These are phyloP conservation scores for Pestalotiopsis sp. DNA, from an alignment of 2,329 filamentous ascomycete species.

Conservation along the genomic window DNA sequence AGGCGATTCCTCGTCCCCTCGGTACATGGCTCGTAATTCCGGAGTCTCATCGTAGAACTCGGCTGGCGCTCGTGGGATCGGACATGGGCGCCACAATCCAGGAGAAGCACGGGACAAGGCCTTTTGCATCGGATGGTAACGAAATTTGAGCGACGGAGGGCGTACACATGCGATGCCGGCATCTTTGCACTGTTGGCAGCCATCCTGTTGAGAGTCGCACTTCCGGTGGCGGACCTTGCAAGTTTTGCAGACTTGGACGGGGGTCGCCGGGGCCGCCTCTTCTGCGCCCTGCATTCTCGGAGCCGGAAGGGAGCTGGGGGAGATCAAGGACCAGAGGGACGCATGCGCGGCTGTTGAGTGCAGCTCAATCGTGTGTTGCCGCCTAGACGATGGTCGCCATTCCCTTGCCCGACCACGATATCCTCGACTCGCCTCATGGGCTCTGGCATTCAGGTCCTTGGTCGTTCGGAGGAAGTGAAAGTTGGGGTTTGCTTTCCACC, in stretches of 20 bases:
- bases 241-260: neutral
- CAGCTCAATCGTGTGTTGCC: neutral
- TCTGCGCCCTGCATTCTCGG: neutral
- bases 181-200: slow-evolving; percentile 1
- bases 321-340: neutral
- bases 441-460: no score
- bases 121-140: slow-evolving; percentile 7
- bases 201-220: slow-evolving; percentile 7
- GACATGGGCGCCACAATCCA: neutral
- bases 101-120: slow-evolving; percentile 2
- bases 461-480: no score
- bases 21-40: neutral
- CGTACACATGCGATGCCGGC: slow-evolving; percentile 1
- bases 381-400: neutral
- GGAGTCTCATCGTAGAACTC: slow-evolving; percentile 5
- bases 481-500: no score
- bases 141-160: slow-evolving; percentile 1
- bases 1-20: neutral
- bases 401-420: neutral
- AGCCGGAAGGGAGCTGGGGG: neutral
- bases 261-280: neutral
- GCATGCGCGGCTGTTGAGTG: neutral
- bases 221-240: slow-evolving; percentile 8
- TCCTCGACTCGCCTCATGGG: neutral
- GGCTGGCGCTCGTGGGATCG: neutral